Percentiles rank a stretch among this genome's conserved stretches.
Evolutionary conservation across 208 protist genomes (phyloP).

Genomic region (Trypanosoma theileri): DNA sequence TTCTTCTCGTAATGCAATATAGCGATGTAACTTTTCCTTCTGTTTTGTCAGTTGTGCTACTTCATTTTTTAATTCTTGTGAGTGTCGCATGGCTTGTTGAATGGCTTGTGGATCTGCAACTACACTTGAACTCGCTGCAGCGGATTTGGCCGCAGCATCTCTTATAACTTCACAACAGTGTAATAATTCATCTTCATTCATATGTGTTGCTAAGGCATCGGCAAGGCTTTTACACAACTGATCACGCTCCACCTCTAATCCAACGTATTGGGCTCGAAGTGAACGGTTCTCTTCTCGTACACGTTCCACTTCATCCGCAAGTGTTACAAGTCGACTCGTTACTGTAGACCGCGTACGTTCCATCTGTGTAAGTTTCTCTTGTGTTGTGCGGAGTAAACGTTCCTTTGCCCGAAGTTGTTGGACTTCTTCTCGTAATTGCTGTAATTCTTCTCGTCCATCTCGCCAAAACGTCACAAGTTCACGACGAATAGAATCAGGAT

Average conservation of each 20-base stretch:
- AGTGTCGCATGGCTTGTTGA: slow-evolving; percentile 48
- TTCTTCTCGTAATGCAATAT: slow-evolving; percentile 61
- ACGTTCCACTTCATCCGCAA: slow-evolving; percentile 53
- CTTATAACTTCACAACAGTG: slow-evolving; percentile 50
- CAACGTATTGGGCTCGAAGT: slow-evolving; percentile 52
- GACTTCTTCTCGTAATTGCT: slow-evolving; percentile 43
- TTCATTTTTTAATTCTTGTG: slow-evolving; percentile 73
- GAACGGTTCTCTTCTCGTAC: slow-evolving; percentile 55
- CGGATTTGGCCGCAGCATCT: slow-evolving; percentile 50
- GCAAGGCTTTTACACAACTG: slow-evolving; percentile 39
- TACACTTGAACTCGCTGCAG: slow-evolving; percentile 60
- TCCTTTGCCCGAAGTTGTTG: slow-evolving; percentile 39
- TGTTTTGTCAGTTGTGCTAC: slow-evolving; percentile 66
- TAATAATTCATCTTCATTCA: slow-evolving; percentile 43
- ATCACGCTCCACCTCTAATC: slow-evolving; percentile 71
- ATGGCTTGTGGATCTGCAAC: slow-evolving; percentile 65
- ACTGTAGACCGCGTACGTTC: slow-evolving; percentile 45
- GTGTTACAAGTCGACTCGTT: slow-evolving; percentile 40
- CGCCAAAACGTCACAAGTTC: slow-evolving; percentile 73
- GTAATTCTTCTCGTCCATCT: slow-evolving; percentile 55
- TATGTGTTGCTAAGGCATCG: slow-evolving; percentile 22
- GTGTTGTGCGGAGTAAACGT: slow-evolving; percentile 37
- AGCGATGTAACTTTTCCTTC: slow-evolving; percentile 74
- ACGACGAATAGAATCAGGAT: slow-evolving; percentile 58
- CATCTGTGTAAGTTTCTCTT: slow-evolving; percentile 55